These are phyloP conservation scores for Phaeophleospora eucalypticola DNA, from an alignment of 2,329 filamentous ascomycete genomes.

Conservation along the genomic window DNA sequence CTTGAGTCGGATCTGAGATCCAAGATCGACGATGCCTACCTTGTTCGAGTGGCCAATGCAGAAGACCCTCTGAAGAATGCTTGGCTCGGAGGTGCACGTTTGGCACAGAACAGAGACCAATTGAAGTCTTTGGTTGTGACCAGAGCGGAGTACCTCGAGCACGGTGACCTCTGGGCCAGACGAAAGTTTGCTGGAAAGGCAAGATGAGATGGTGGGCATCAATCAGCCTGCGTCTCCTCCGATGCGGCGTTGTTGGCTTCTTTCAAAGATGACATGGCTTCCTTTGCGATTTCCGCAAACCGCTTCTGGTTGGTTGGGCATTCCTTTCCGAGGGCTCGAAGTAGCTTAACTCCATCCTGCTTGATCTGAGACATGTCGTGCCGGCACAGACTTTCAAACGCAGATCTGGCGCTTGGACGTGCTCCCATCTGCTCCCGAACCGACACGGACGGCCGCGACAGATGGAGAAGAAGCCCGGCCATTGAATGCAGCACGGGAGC, in stretches of 20 bases:
- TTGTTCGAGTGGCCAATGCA: constrained; percentile 68
- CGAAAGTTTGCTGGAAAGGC: constrained; percentile 30
- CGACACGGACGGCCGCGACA: constrained; percentile 23
- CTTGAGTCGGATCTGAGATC: constrained; percentile 43
- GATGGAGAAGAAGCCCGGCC: constrained; percentile 27
- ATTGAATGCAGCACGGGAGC: constrained; percentile 27
- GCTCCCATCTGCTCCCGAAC: constrained; percentile 22
- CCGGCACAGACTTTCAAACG: constrained; percentile 21
- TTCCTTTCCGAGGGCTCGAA: constrained; percentile 28
- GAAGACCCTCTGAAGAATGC: constrained; percentile 72
- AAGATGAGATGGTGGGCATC: constrained; percentile 25
- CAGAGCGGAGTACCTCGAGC: constrained; percentile 83
- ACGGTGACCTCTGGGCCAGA: constrained; percentile 53
- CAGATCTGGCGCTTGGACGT: constrained; percentile 10
- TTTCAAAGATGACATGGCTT: constrained; percentile 13
- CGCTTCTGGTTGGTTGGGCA: constrained; percentile 23
- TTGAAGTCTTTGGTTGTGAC: constrained; percentile 70
- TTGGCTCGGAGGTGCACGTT: constrained; percentile 77
- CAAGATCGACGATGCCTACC: constrained; percentile 60
- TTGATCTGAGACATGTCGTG: constrained; percentile 25
- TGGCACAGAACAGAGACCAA: constrained; percentile 64
- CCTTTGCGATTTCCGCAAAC: constrained; percentile 21
- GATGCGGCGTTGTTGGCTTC: constrained; percentile 6
- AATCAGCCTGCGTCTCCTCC: constrained; percentile 10
- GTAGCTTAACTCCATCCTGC: constrained; percentile 25